These are phyloP conservation scores for Magnolia sinica DNA, from an alignment of 164 flowering plant genomes.

Conservation along the genomic window DNA sequence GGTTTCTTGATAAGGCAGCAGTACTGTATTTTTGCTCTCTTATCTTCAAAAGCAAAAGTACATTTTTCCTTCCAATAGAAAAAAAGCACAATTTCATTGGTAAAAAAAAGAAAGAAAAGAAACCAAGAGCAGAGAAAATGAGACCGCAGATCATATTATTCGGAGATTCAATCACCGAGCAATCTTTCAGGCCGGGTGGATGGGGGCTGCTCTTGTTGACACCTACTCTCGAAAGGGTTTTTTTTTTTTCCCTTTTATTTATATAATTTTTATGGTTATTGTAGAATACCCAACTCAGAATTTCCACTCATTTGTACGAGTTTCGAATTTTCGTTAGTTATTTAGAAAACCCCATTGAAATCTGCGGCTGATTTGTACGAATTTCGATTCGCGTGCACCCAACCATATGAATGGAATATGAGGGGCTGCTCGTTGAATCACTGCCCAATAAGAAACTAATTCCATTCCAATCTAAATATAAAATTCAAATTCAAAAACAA, in stretches of 20 bases:
- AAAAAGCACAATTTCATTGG: too few relatives aligned
- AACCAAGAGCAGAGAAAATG: slow-evolving; percentile 37
- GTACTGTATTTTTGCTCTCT: not conserved
- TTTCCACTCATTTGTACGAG: not conserved
- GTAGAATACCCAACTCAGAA: not conserved
- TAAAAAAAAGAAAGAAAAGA: too few relatives aligned
- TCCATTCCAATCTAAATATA: too few relatives aligned
- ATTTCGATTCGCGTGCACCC: not conserved
- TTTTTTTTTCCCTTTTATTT: not conserved
- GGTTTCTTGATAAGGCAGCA: too few relatives aligned
- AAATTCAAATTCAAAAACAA: too few relatives aligned
- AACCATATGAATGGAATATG: too few relatives aligned
- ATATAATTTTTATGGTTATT: not conserved
- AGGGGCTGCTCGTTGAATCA: too few relatives aligned
- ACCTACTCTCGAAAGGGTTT: slow-evolving; percentile 74
- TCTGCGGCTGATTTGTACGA: not conserved
- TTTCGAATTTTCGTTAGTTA: not conserved
- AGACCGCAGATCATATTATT: slow-evolving; percentile 76
- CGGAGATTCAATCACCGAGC: slow-evolving; percentile 91
- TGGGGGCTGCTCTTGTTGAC: slow-evolving; percentile 83
- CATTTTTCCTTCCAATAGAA: too few relatives aligned
- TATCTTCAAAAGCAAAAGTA: not conserved
- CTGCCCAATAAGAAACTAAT: too few relatives aligned
- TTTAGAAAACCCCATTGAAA: slow-evolving; percentile 1
- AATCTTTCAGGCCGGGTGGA: slow-evolving; percentile 70